Conservation (phyloP, 2,329 filamentous ascomycete species). For the Fusarium xylarioides region DNA sequence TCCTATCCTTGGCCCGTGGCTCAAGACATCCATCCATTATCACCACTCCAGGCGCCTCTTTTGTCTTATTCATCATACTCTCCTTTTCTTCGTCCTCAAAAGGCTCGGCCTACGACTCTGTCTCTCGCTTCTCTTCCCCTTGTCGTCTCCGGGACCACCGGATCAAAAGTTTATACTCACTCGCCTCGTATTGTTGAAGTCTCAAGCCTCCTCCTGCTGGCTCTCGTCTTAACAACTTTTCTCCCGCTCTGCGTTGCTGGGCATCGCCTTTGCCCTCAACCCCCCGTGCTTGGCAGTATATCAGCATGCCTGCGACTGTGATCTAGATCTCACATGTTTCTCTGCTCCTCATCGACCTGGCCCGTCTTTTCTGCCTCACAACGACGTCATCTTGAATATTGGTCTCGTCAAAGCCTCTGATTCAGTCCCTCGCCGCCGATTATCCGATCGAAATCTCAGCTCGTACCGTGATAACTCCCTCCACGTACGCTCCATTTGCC, state of each 20-base stretch:
- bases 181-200: conserved; percentile 27
- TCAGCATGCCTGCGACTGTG: conserved; percentile 38
- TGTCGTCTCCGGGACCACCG: conserved; percentile 29
- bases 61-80: background rate
- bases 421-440: conserved; percentile 27
- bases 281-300: conserved; percentile 26
- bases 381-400: conserved; percentile 35
- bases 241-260: conserved; percentile 12
- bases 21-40: conserved; percentile 13
- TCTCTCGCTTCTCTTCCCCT: conserved; percentile 31
- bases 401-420: conserved; percentile 23
- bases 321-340: conserved; percentile 37
- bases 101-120: conserved; percentile 4
- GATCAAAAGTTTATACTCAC: conserved; percentile 16
- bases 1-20: conserved; percentile 4
- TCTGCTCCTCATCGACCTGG: conserved; percentile 27
- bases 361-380: conserved; percentile 17
- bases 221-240: background rate
- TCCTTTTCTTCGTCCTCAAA: conserved; percentile 2
- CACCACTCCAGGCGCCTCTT: conserved; percentile 26
- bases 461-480: conserved; percentile 27
- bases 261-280: conserved; percentile 24
- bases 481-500: conserved; percentile 4
- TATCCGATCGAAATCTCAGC: conserved; percentile 20
- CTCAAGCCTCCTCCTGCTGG: background rate